Evolutionary conservation across 163 green algal genomes (phyloP), one percentile per base, ranked within the genome.

Genomic region (Chlamydomonas reinhardtii): DNA sequence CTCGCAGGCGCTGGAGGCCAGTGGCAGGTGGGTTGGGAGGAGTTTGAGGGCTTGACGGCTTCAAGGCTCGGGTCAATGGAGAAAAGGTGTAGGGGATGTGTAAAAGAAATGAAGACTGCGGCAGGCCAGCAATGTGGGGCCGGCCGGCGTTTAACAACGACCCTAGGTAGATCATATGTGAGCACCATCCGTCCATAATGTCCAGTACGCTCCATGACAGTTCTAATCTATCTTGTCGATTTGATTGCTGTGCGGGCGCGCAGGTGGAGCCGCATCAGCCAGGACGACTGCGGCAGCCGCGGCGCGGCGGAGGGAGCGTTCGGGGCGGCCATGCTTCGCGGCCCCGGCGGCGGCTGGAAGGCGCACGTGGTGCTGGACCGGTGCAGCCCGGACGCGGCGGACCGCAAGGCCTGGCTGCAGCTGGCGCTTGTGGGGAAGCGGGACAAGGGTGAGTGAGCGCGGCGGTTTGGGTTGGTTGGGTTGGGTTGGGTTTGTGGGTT

Each of bases 271-370:
- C 74, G 61, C 39, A 74, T 91, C 11, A 76, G 87, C 35, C 87
- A 91, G 82, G 87, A 91, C 69, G 87, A 91, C 25, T 88, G 81
- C 35, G 87, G 87, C 64, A 82, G 39, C 37, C 74, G 87, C 11
- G 29, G 62, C 8, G 76, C 76, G 3, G 73, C 66, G 1, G 87
- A 91, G 73, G 27, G 62, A 0, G 87, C 76, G 3, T 91, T 88
- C 64, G 61, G 59, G 19, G 61, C 68, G 29, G 88, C 82, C 39
- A 77, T 86, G 62, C 71, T 91, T 61, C 76, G 88, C 4, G 76
- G 71, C 34, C 6, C 22, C 24, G 52, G 37, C 32, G 65, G 34
- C 2, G 76, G 82, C 15, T 70, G 77, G 43, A 37, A 35, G 66
- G 59, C 62, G 4, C 82, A 81, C 39, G 43, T 89, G 52, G 77